phyloP scores from a whole-genome alignment of 2,329 filamentous ascomycete genomes.

The Fusarium nanum region DNA sequence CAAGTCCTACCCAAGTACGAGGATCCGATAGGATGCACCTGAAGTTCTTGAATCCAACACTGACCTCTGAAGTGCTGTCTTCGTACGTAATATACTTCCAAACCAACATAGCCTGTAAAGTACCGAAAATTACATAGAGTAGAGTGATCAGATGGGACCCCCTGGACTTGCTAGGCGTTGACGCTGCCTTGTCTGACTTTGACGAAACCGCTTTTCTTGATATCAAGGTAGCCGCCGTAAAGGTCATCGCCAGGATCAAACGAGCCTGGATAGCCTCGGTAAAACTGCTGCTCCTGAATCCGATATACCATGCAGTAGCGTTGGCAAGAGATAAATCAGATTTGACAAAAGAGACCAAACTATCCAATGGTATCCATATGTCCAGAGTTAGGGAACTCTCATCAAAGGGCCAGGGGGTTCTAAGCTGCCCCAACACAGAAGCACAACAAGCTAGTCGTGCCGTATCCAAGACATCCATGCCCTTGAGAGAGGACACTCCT shows the following conservation, averaged over 20 bases:
- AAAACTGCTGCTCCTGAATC: neutral
- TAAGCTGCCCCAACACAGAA: slow-evolving; percentile 27
- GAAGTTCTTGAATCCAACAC: slow-evolving; percentile 40
- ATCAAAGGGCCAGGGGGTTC: neutral
- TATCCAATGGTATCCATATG: slow-evolving; percentile 8
- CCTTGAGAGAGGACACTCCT: neutral
- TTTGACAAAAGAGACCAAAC: slow-evolving; percentile 1
- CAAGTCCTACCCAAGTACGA: slow-evolving; percentile 28
- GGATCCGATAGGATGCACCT: slow-evolving; percentile 25
- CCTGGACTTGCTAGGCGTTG: slow-evolving; percentile 2
- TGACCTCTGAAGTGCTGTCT: neutral
- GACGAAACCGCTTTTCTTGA: neutral
- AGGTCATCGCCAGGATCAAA: slow-evolving; percentile 14
- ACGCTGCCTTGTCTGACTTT: neutral
- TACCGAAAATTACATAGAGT: slow-evolving; percentile 10
- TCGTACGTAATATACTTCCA: slow-evolving; percentile 26
- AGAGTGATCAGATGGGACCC: slow-evolving; percentile 6
- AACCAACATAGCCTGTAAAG: slow-evolving; percentile 28
- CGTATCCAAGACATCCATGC: slow-evolving; percentile 20
- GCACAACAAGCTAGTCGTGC: slow-evolving; percentile 30
- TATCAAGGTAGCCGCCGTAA: slow-evolving; percentile 7
- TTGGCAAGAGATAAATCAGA: neutral
- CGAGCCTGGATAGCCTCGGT: neutral
- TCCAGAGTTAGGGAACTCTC: neutral
- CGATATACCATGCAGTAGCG: slow-evolving; percentile 9